A percentile compares a stretch with the other conserved stretches of the same genome.
These are phyloP conservation scores for Scenedesmus sp. DNA, from an alignment of 163 green algal genomes.

Conservation along the genomic window DNA sequence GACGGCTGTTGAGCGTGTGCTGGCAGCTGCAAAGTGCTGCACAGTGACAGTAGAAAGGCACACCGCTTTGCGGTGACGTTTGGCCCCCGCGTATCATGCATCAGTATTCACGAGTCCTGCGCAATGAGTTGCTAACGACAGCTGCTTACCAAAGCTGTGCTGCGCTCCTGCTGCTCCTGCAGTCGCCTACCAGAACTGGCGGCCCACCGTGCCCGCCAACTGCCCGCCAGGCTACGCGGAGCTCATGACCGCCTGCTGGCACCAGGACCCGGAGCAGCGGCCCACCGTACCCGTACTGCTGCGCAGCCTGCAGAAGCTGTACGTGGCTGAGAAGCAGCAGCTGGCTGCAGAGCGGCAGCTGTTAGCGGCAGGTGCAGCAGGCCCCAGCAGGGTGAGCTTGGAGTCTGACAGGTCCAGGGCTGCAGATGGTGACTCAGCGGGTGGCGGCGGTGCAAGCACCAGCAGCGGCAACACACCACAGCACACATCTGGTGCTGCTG, in stretches of 20 bases:
- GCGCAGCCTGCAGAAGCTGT: slow-evolving; percentile 32
- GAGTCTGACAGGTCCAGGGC: neutral
- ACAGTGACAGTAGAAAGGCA: neutral
- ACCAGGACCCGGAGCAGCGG: slow-evolving; percentile 32
- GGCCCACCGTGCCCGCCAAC: neutral
- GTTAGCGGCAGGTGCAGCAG: neutral
- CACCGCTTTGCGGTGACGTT: too few species aligned
- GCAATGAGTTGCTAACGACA: too few species aligned
- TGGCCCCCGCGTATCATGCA: too few species aligned
- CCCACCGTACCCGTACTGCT: slow-evolving; percentile 35
- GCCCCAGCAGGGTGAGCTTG: neutral
- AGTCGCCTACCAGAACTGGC: slow-evolving; percentile 43
- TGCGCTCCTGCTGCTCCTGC: neutral
- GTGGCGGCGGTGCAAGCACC: neutral
- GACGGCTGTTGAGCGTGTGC: neutral
- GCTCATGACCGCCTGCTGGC: slow-evolving; percentile 48
- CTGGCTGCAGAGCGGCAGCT: neutral
- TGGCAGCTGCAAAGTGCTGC: neutral
- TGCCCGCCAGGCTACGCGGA: slow-evolving; percentile 25
- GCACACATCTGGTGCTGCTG: neutral
- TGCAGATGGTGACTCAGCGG: neutral
- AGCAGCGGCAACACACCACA: neutral
- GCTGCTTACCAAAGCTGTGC: neutral
- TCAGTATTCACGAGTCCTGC: too few species aligned
- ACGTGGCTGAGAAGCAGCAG: slow-evolving; percentile 34